phyloP scores from a whole-genome alignment of 169 alveolate genomes.

The Cystoisospora suis region DNA sequence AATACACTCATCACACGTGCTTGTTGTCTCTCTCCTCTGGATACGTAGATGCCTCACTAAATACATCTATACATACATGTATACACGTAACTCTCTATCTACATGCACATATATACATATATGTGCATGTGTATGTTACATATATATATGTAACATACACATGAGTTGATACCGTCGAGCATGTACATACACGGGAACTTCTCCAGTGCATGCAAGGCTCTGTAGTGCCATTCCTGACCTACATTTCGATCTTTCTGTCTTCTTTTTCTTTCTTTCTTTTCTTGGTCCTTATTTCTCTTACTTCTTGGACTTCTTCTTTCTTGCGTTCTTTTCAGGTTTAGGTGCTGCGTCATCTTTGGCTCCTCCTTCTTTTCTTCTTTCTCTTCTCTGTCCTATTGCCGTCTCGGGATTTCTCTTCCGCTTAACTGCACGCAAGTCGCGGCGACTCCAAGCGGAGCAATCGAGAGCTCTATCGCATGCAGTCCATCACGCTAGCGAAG shows the following conservation, averaged over 20 bases:
- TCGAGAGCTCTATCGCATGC: conserved; percentile 29
- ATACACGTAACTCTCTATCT: not conserved
- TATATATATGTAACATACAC: not conserved
- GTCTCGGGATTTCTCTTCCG: conserved; percentile 30
- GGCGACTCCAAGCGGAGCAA: conserved; percentile 35
- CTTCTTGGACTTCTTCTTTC: not conserved
- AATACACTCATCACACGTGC: too few species aligned
- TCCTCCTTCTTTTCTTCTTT: conserved; percentile 30
- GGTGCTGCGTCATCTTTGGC: conserved; percentile 24
- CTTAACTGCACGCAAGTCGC: not conserved
- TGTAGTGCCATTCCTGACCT: not conserved
- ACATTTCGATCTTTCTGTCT: not conserved
- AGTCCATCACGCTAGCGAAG: conserved; percentile 28
- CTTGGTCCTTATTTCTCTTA: not conserved
- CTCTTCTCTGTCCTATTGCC: conserved; percentile 48
- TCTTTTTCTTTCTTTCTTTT: not conserved
- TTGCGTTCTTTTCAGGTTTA: not conserved
- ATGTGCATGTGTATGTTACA: not conserved
- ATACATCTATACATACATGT: not conserved
- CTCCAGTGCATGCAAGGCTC: not conserved
- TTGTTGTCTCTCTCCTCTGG: too few species aligned
- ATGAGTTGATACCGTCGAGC: not conserved
- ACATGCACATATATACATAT: not conserved
- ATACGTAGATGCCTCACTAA: not conserved
- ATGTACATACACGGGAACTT: not conserved